Base-by-base conservation (phyloP, 192 early-diverging fungal species). In the Geranomyces michiganensis region DNA sequence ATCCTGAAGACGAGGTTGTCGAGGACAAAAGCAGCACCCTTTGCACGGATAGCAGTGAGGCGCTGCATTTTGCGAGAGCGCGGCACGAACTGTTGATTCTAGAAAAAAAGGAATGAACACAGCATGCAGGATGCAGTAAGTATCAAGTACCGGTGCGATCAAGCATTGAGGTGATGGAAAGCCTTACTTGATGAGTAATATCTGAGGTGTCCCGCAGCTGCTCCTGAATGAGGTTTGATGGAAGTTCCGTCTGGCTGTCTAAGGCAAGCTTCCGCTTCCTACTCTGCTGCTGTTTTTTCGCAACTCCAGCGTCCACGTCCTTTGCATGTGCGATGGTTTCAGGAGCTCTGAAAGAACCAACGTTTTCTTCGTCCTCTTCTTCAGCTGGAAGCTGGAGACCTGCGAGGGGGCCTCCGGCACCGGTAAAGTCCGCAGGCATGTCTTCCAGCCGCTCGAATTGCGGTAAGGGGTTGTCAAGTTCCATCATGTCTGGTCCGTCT, bases 211-310 rank as follows among this genome's bases (percentile, higher is more conserved):
- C 79, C 4, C 78, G 51, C 30, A 90, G 81, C 68, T 82, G 79
- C 19, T 72, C 49, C 65, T 72, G 65, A 15, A 91, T 78, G 33
- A 80, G 73, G 9, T 82, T 76, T 51, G 83, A 76, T 21, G 87
- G 70, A 60, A 94, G 79, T 75, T 93, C 89, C 0, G 86, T 93
- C n/a, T 82, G 71, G 8, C 81, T 73, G 69, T 94, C 91, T 1
- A 93, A 81, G 31, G 89, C 70, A 1, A 90, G 65, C 61, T 81
- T 89, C 45, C 89, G 84, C 59, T 70, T 70, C 17, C 44, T 41
- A 33, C n/a, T 27, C 27, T 46, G 68, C 58, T 19, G 26, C 27
- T 60, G 17, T 58, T 70, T 62, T 33, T n/a, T n/a, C 22, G n/a
- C 36, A 41, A 3, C 36, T 41, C 36, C 36, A 10, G 36, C 36